phyloP scores from a whole-genome alignment of 352 stramenopile species.

The Globisporangium barbulae region DNA sequence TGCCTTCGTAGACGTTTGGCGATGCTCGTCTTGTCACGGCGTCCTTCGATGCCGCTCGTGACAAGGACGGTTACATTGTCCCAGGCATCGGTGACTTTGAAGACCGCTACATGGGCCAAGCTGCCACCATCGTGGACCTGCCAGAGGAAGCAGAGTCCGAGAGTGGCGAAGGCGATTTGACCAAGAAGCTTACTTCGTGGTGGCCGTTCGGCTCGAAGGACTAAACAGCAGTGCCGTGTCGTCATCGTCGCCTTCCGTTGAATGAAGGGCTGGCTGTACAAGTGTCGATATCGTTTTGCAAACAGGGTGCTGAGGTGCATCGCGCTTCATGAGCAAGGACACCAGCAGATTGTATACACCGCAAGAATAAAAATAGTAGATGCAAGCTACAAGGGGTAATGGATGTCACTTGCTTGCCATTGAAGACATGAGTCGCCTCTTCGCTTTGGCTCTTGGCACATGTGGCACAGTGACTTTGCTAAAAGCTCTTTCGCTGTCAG shows the following conservation, averaged over 20 bases:
- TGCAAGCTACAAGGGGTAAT: neutral
- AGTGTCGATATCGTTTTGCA: neutral
- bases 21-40: slow-evolving; percentile 76
- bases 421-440: neutral
- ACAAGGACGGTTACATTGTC: slow-evolving; percentile 57
- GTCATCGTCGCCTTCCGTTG: neutral
- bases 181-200: slow-evolving; percentile 42
- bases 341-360: neutral
- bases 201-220: slow-evolving; percentile 26
- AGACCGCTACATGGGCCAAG: slow-evolving; percentile 51
- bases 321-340: too few relatives aligned
- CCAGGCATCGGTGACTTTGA: slow-evolving; percentile 79
- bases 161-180: slow-evolving; percentile 31
- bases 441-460: too few relatives aligned
- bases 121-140: slow-evolving; percentile 33
- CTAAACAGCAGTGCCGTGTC: neutral
- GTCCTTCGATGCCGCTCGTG: slow-evolving; percentile 64
- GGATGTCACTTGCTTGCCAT: neutral
- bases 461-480: neutral
- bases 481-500: neutral
- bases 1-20: slow-evolving; percentile 40
- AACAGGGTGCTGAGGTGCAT: neutral
- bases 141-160: slow-evolving; percentile 27
- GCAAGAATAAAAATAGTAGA: neutral
- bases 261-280: neutral